Base-by-base conservation (phyloP, 331 rosid genomes). In the Quercus tomentella region DNA sequence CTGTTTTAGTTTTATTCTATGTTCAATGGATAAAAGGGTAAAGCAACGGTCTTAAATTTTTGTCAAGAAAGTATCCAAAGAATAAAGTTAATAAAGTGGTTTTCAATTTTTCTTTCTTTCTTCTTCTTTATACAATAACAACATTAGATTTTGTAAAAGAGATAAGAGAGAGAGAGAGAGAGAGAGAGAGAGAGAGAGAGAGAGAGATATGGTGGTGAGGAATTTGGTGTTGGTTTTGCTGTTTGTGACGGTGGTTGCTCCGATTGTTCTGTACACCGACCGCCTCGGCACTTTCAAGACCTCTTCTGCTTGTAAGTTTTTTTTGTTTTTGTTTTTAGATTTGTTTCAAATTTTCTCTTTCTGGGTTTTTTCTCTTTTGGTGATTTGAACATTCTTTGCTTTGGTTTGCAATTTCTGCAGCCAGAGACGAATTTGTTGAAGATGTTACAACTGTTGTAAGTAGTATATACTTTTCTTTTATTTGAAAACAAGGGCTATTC, bases 241-340 rank as follows among this genome's bases (percentile, higher is more conserved):
- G 18, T 87, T 85, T 51, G 56, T 90, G 1, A 96, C 99, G 60
- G 98, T 96, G 54, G 84, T 91, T 84, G 91, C 99, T 89, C 99
- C 99, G 33, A 89, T 95, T 88, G 69, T 85, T 56, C 89, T 93
- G 26, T 95, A 93, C 80, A 89, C 97, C 54, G 96, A 95, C 85
- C 99, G 94, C 60, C 91, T 96, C 63, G 86, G 91, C 76, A 83
- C 93, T 70, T 77, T 75, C 73, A 83, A 83, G 33, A 49, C 90
- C 5, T 76, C 88, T 4, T 87, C 91, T 23, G 86, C 91, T 23
- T 71, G 96, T 91, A 76, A 84, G 96, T 81, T 66, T 77, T 57
- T 78, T 1, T 52, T 76, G 26, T 20, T 76, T 58, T 78, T 11
- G 33, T 35, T 78, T 45, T 5, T 14, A 57, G 45, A 41, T 67